phyloP scores from a whole-genome alignment of 208 protist species.

The Wallacemonas collosoma region DNA sequence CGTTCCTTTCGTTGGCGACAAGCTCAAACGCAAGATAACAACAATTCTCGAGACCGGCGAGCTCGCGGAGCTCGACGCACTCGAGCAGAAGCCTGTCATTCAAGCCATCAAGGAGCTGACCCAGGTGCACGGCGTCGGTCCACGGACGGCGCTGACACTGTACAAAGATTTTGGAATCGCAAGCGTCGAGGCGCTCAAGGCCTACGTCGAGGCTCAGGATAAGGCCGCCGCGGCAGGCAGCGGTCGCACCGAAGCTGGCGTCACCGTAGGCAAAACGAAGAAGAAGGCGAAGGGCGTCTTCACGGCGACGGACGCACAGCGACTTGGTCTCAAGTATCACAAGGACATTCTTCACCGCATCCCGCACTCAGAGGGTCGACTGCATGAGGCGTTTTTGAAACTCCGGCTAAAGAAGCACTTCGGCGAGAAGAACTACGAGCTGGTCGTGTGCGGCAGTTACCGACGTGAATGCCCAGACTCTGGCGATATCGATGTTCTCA shows the following conservation, averaged over 20 bases:
- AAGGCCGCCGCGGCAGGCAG: slow-evolving; percentile 16
- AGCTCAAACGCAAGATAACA: slow-evolving; percentile 72
- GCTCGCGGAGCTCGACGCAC: slow-evolving; percentile 63
- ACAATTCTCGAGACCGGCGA: slow-evolving; percentile 84
- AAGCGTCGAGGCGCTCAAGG: slow-evolving; percentile 63
- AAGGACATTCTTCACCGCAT: slow-evolving; percentile 82
- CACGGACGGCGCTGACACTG: slow-evolving; percentile 71
- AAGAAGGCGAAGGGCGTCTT: slow-evolving; percentile 32
- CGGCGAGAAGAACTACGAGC: slow-evolving; percentile 56
- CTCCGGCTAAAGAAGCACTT: slow-evolving; percentile 70
- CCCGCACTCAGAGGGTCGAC: slow-evolving; percentile 73
- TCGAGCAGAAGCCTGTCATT: slow-evolving; percentile 76
- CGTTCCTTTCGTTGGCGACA: slow-evolving; percentile 59
- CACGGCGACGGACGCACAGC: slow-evolving; percentile 72
- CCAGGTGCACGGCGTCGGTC: slow-evolving; percentile 87
- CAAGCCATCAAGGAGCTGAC: slow-evolving; percentile 78
- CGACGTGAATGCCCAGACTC: slow-evolving; percentile 55
- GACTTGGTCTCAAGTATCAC: slow-evolving; percentile 80
- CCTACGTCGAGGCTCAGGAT: slow-evolving; percentile 41
- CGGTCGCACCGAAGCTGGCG: background rate
- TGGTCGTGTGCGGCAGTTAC: slow-evolving; percentile 85
- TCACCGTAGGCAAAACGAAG: slow-evolving; percentile 19
- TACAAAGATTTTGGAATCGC: slow-evolving; percentile 75
- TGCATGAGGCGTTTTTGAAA: slow-evolving; percentile 85
- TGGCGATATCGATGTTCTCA: slow-evolving; percentile 88